Percentiles rank a stretch among this genome's conserved stretches.
Conservation (phyloP, 129 eudicot genomes). For the Helichrysum umbraculigerum region DNA sequence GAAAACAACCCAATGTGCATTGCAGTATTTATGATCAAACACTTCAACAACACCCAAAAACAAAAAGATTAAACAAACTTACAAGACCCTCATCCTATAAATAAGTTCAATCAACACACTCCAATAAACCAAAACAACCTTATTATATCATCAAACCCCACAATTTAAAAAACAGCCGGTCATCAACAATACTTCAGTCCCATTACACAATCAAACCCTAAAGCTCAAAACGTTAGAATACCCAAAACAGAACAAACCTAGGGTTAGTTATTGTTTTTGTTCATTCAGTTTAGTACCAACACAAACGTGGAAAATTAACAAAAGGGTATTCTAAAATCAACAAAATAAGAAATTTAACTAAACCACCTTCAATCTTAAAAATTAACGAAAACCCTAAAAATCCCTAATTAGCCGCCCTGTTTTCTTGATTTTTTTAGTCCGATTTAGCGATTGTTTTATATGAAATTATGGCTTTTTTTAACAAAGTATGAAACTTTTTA, state of each 20-base stretch:
- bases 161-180: slow-evolving; percentile 19
- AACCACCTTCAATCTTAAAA: slow-evolving; percentile 8
- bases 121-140: slow-evolving; percentile 16
- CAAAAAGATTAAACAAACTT: slow-evolving; percentile 20
- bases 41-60: neutral
- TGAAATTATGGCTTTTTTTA: slow-evolving; percentile 12
- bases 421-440: neutral
- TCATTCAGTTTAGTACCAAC: slow-evolving; percentile 14
- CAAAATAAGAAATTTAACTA: slow-evolving; percentile 10
- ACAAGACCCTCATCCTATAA: slow-evolving; percentile 28
- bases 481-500: slow-evolving; percentile 13
- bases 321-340: neutral
- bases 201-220: slow-evolving; percentile 55
- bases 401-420: slow-evolving; percentile 39
- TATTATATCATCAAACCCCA: slow-evolving; percentile 19
- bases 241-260: slow-evolving; percentile 20
- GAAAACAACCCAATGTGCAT: slow-evolving; percentile 37
- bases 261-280: slow-evolving; percentile 29
- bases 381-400: slow-evolving; percentile 24
- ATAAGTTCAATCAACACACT: slow-evolving; percentile 24
- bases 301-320: slow-evolving; percentile 20
- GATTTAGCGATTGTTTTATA: slow-evolving; percentile 11
- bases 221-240: slow-evolving; percentile 27
- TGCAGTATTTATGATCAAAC: slow-evolving; percentile 12
- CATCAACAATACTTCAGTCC: slow-evolving; percentile 24